A percentile compares a stretch with the other conserved stretches of the same genome.
phyloP scores from a whole-genome alignment of 2,329 filamentous ascomycete genomes.

The Aspergillus nomiae region DNA sequence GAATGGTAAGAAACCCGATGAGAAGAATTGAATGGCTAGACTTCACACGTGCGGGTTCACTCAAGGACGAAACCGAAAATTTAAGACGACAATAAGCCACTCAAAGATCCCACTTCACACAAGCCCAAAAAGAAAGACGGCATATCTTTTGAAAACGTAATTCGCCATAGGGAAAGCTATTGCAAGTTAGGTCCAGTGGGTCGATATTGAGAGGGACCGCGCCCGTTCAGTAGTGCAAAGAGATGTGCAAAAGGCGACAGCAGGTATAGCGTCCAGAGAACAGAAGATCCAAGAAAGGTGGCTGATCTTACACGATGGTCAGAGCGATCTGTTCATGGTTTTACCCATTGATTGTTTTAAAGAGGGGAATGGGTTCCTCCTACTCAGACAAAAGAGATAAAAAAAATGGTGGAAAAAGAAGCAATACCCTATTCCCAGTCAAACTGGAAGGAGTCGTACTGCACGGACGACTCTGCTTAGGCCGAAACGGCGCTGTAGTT shows the following conservation, averaged over 20 bases:
- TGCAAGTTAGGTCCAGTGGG: slow-evolving; percentile 24
- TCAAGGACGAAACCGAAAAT: slow-evolving; percentile 27
- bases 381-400: not conserved
- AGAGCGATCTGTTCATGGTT: slow-evolving; percentile 23
- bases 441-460: not conserved
- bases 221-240: not conserved
- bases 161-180: slow-evolving; percentile 44
- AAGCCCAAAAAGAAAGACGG: slow-evolving; percentile 46
- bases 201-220: slow-evolving; percentile 5
- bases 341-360: slow-evolving; percentile 8
- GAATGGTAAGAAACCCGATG: slow-evolving; percentile 19
- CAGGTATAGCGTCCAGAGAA: not conserved
- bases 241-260: not conserved
- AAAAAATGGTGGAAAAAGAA: not conserved
- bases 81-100: slow-evolving; percentile 39
- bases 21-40: slow-evolving; percentile 22
- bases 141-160: slow-evolving; percentile 46
- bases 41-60: slow-evolving; percentile 27
- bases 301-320: slow-evolving; percentile 27
- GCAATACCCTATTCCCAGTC: not conserved
- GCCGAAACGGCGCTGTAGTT: not conserved
- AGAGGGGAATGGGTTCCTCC: slow-evolving; percentile 11
- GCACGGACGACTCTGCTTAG: not conserved
- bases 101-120: slow-evolving; percentile 45
- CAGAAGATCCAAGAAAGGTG: slow-evolving; percentile 4